Evolutionary conservation across 225 moss, liverwort and hornwort genomes (phyloP), one percentile per base, ranked within the genome.

Genomic region (Marchantia polymorpha): DNA sequence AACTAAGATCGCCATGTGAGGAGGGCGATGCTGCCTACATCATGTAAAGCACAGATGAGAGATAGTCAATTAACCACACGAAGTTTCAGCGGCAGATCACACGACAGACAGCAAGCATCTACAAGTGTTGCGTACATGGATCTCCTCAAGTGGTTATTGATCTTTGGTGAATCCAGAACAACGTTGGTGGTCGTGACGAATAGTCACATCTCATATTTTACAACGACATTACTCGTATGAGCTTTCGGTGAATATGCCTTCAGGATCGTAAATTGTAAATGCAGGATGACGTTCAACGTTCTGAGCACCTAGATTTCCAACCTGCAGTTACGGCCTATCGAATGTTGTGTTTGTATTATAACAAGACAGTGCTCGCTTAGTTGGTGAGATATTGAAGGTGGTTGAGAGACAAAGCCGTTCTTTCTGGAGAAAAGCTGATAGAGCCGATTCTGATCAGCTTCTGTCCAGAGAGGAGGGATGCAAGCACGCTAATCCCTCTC

Each of bases 161-260:
- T 30, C 29, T 30, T 15, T 29, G 8, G 13, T 53, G 26, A 58
- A 75, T 22, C 29, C 19, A 31, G 31, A 75, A 4, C 16, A 10
- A 26, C 65, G 23, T 64, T 25, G 46, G 64, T 64, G 64, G 51
- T 46, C 3, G 50, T 65, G 77, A 77, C 77, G 50, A 77, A 14
- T 14, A 64, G 64, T 77, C 64, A 77, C 63, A 13, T 48, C 64
- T 64, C 49, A 65, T 77, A 76, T 61, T 77, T n/a, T 77, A 77
- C 77, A 65, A 64, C n/a, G 47, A 64, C 23, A 8, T 73, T 73
- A 0, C 26, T 64, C 8, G 50, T 15, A 49, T 29, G 23, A 49
- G 64, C 39, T 49, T 63, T 30, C 47, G 64, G 48, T 50, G 50
- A 26, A 65, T 77, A 15, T 58, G 58, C 19, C 58, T 54, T 76